phyloP scores from a whole-genome alignment of 495 filamentous ascomycete species.

The Pseudomonodictys pantanalensis region DNA sequence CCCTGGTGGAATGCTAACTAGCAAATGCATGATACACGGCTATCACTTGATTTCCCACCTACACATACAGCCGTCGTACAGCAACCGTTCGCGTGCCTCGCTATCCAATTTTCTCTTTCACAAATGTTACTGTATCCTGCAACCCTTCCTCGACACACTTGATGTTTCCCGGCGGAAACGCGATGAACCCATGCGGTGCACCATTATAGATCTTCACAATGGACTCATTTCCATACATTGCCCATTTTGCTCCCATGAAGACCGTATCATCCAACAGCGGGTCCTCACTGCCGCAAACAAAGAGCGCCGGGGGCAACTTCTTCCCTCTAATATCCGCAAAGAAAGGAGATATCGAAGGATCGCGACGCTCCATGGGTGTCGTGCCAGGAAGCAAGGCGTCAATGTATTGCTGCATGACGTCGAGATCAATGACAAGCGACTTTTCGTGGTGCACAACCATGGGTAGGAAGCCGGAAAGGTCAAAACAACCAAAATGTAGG shows the following conservation, averaged over 20 bases:
- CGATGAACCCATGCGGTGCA: conserved; percentile 50
- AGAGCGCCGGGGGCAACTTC: conserved; percentile 52
- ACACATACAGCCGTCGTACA: no score
- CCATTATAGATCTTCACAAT: conserved; percentile 53
- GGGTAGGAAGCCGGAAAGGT: conserved; percentile 44
- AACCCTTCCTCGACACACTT: conserved; percentile 23
- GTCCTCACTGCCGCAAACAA: conserved; percentile 54
- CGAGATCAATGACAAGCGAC: conserved; percentile 42
- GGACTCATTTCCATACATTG: conserved; percentile 49
- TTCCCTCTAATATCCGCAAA: conserved; percentile 45
- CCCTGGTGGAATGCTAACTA: no score
- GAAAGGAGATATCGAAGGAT: conserved; percentile 36
- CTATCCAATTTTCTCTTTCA: conserved; percentile 9
- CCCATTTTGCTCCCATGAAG: conserved; percentile 54
- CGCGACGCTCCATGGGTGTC: conserved; percentile 38
- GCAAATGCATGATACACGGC: no score
- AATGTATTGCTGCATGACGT: conserved; percentile 44
- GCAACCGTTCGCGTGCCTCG: neutral
- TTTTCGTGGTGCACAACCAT: conserved; percentile 35
- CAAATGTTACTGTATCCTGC: conserved; percentile 25
- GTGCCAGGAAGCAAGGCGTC: conserved; percentile 47
- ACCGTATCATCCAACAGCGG: conserved; percentile 55
- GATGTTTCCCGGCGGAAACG: conserved; percentile 33
- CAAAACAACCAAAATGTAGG: conserved; percentile 49
- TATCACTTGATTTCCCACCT: no score